A percentile compares a stretch with the other conserved stretches of the same genome.
Evolutionary conservation across 495 filamentous ascomycete genomes (phyloP).

Genomic region (Podospora pseudoanserina): DNA sequence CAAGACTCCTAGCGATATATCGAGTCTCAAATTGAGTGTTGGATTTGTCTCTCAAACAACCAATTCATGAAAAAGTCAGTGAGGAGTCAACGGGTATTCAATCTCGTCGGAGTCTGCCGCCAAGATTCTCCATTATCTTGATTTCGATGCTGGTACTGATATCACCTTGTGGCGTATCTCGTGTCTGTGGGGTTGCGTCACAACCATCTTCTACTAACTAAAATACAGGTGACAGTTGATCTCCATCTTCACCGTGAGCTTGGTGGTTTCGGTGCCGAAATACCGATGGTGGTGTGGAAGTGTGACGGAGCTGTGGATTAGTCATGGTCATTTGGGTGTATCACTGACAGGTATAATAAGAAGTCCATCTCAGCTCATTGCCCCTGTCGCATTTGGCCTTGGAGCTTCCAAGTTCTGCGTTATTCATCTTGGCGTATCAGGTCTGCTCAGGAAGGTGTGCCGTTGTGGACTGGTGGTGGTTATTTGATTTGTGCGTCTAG

Average conservation of each 20-base stretch:
- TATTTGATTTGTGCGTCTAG: too few species aligned
- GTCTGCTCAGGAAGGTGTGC: too few species aligned
- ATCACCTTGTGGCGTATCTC: not conserved
- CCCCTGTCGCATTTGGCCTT: not conserved
- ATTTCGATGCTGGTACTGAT: not conserved
- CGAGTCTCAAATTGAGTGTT: not conserved
- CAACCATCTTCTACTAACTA: not conserved
- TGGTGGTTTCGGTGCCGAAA: not conserved
- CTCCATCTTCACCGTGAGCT: not conserved
- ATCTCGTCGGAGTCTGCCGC: not conserved
- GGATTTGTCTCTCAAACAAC: not conserved
- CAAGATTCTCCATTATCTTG: not conserved
- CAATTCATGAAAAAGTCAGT: not conserved
- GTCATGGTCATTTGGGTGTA: not conserved
- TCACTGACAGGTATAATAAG: not conserved
- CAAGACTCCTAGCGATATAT: not conserved
- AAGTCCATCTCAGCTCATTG: not conserved
- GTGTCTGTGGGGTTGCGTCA: not conserved
- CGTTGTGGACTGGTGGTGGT: too few species aligned
- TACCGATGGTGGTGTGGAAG: not conserved
- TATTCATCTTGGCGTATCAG: not conserved
- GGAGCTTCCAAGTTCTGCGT: not conserved
- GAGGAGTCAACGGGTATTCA: not conserved
- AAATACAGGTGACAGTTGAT: not conserved
- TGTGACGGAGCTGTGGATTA: not conserved